These are phyloP conservation scores for Micromonas pusilla DNA, from an alignment of 139 green algal species.

Conservation along the genomic window DNA sequence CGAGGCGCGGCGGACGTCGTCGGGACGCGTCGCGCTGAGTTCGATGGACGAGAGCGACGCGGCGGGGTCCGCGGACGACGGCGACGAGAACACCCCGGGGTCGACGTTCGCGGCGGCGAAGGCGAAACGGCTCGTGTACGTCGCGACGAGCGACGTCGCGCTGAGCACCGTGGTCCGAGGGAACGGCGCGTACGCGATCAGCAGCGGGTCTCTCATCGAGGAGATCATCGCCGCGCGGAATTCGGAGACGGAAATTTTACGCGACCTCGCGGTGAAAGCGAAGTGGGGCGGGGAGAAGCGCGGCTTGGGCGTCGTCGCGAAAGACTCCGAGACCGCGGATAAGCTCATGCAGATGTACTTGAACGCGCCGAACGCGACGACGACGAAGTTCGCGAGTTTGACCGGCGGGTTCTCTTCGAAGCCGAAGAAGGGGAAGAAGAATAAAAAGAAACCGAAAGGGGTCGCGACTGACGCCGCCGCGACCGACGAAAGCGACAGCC, in stretches of 20 bases:
- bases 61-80: no score
- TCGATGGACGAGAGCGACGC: no score
- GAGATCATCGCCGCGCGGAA: background rate
- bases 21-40: no score
- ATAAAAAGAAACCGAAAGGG: background rate
- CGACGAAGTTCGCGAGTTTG: background rate
- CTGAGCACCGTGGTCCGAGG: background rate
- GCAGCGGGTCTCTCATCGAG: background rate
- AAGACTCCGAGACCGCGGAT: background rate
- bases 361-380: background rate
- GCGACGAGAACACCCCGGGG: no score
- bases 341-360: background rate
- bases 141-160: background rate
- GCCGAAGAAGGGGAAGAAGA: background rate
- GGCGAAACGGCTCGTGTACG: background rate
- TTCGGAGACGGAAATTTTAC: background rate
- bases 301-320: background rate
- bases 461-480: no score
- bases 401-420: background rate
- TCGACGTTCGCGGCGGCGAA: no score
- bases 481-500: no score
- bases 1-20: no score
- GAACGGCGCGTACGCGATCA: background rate
- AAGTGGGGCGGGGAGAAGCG: background rate
- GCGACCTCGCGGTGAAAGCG: background rate